These are phyloP conservation scores for Ustilago lituana DNA, from an alignment of 1,284 basidiomycete species.

Conservation along the genomic window DNA sequence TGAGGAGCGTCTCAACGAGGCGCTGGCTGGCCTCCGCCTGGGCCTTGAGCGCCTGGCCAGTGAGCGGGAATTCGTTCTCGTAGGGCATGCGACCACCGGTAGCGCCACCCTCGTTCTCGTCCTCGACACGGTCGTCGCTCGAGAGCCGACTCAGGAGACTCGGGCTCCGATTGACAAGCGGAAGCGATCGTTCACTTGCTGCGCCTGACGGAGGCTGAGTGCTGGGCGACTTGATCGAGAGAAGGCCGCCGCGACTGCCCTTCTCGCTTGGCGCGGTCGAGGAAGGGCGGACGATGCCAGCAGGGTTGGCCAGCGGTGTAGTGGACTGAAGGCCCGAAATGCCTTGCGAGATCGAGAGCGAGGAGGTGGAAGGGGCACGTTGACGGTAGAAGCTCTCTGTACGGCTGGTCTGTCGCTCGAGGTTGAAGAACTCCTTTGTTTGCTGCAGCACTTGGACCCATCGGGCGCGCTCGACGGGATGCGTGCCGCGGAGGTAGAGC, in stretches of 20 bases:
- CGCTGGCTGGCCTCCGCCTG: conserved; percentile 47
- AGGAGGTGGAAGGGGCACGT: conserved; percentile 34
- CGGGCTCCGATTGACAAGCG: conserved; percentile 42
- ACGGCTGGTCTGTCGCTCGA: conserved; percentile 45
- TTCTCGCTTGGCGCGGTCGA: conserved; percentile 38
- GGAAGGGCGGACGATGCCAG: conserved; percentile 37
- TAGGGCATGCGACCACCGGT: conserved; percentile 33
- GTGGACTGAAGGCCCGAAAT: background rate
- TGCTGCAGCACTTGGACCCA: conserved; percentile 65
- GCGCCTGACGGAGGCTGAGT: conserved; percentile 41
- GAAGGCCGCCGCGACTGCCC: conserved; percentile 27
- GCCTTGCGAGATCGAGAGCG: conserved; percentile 10
- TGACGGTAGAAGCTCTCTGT: conserved; percentile 46
- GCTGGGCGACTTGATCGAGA: conserved; percentile 35
- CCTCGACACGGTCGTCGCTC: conserved; percentile 40
- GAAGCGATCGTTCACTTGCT: conserved; percentile 35
- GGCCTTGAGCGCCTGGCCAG: conserved; percentile 47
- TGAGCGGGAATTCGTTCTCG: conserved; percentile 41
- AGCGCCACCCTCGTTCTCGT: conserved; percentile 25
- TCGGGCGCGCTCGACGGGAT: conserved; percentile 59
- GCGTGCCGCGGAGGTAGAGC: conserved; percentile 90
- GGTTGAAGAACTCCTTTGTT: conserved; percentile 55
- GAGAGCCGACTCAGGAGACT: conserved; percentile 47
- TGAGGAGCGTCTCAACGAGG: conserved; percentile 33
- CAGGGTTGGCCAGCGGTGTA: conserved; percentile 25